Base-by-base conservation (phyloP, 306 rosid species). In the Cucurbita ficifolia region DNA sequence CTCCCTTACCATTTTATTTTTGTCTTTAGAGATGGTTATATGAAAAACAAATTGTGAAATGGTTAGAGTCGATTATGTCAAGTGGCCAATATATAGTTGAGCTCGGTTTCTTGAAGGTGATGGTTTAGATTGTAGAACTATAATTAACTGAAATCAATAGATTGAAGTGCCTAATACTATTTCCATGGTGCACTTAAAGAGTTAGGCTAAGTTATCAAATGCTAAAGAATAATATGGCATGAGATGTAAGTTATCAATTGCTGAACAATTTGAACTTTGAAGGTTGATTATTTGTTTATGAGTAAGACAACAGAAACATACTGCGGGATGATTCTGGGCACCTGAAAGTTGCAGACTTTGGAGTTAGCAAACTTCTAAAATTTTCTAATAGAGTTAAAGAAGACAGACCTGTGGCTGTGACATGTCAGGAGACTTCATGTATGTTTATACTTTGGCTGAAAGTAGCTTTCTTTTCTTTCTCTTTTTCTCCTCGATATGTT, bases 331-430 rank as follows among this genome's bases (percentile, higher is more conserved):
- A 94, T 87, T 84, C 97, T 16, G 89, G 92, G 50, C 92, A 84
- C 87, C 85, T 94, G 76, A 94, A 94, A 87, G 98, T 94, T 82
- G 97, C 98, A 35, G 98, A 94, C 85, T 89, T 94, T 79, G 98
- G 98, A 59, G 90, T 89, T 55, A 94, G 98, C 94, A 94, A 90
- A 82, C 79, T 89, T 90, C 83, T 90, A 74, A 86, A 96, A 65
- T 92, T 48, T 48, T 69, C 74, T 24, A 49, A 49, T 8, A 29
- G 58, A 16, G 59, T 90, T 71, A 88, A 94, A 85, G 98, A 94
- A 83, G 92, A 90, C 57, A 90, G 58, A 70, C 97, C 98, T 82
- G 85, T 90, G 71, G 83, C 87, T 82, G 81, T 89, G 63, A 80
- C 87, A 57, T 90, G 92, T 86, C 87, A 85, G 70, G 95, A 90